phyloP scores from a whole-genome alignment of 1,284 basidiomycete genomes.

The Tremellales sp. region DNA sequence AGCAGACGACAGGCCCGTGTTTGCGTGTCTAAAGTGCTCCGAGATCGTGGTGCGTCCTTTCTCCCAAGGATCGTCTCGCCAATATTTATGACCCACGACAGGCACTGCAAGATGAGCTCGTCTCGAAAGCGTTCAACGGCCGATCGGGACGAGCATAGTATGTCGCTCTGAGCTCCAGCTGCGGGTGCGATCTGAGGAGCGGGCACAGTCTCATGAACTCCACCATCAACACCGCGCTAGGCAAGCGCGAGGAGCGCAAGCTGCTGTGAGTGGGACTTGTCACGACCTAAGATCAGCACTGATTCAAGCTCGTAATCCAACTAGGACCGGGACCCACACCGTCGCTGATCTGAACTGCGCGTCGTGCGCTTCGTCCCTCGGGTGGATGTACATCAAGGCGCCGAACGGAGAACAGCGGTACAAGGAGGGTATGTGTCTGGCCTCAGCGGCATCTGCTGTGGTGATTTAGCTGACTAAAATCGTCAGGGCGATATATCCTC shows the following conservation, averaged over 20 bases:
- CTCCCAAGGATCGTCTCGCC: background rate
- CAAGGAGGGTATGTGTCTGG: slow-evolving; percentile 41
- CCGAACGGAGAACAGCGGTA: slow-evolving; percentile 46
- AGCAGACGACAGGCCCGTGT: slow-evolving; percentile 37
- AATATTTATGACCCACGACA: slow-evolving; percentile 5
- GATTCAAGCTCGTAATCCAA: background rate
- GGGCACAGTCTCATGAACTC: slow-evolving; percentile 44
- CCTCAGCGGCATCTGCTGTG: background rate
- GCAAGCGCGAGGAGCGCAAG: slow-evolving; percentile 42
- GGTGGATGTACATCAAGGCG: slow-evolving; percentile 48
- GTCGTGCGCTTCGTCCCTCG: slow-evolving; percentile 36
- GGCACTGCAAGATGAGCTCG: slow-evolving; percentile 48
- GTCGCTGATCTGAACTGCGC: slow-evolving; percentile 46
- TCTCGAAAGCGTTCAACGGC: slow-evolving; percentile 47
- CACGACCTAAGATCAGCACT: background rate
- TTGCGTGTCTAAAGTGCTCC: slow-evolving; percentile 43
- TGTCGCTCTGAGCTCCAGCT: slow-evolving; percentile 7
- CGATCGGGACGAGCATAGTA: slow-evolving; percentile 47
- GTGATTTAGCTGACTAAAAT: background rate
- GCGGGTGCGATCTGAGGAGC: background rate
- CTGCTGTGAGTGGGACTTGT: slow-evolving; percentile 32
- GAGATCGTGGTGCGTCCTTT: slow-evolving; percentile 28
- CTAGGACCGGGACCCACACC: slow-evolving; percentile 46
- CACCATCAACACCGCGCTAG: slow-evolving; percentile 46
- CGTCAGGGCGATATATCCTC: slow-evolving; percentile 43